Evolutionary conservation across 148 eudicot genomes (phyloP), one percentile per base, ranked within the genome.

Genomic region (Camellia japonica): DNA sequence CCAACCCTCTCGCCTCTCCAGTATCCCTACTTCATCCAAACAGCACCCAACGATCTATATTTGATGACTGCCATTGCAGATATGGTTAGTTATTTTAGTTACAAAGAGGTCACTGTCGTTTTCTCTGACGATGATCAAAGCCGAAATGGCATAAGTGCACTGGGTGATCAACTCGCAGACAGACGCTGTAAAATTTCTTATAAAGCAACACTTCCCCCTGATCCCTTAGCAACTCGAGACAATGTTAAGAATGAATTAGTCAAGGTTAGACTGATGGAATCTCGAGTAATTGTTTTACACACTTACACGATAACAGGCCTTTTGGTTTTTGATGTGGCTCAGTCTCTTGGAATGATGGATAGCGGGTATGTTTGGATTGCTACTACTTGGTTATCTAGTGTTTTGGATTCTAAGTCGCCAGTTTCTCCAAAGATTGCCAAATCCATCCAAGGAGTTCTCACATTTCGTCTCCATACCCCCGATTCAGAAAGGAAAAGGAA

Each of bases 281-380:
- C 90, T 44, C 84, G 89, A 41, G 91, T 89, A 15, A 76, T 90
- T 74, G 85, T 90, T 76, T 66, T 90, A 2, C 81, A 88, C 66
- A 63, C 88, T 3, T 84, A 62, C 51, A 11, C 86, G 12, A 42
- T 58, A 2, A 79, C 79, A 5, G 98, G 98, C 59, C 86, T 71
- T 10, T 16, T n/a, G 41, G 78, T 95, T 75, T 89, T 95, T 15
- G 84, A 85, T 14, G 74, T 84, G 76, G 98, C 97, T 6, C 71
- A 87, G 76, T 42, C 68, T 69, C 94, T 95, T 19, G 92, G 84
- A 12, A 93, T 95, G 98, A 84, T 91, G 88, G 81, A 78, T 5
- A 71, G 60, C 0, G 98, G 96, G 30, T 91, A 93, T 82, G 90
- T 93, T 56, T 95, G 98, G 98, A 89, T 95, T 56, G 88, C 97